Evolutionary conservation across 1,284 basidiomycete species (phyloP).

Genomic region (Mrakiaceae sp.): DNA sequence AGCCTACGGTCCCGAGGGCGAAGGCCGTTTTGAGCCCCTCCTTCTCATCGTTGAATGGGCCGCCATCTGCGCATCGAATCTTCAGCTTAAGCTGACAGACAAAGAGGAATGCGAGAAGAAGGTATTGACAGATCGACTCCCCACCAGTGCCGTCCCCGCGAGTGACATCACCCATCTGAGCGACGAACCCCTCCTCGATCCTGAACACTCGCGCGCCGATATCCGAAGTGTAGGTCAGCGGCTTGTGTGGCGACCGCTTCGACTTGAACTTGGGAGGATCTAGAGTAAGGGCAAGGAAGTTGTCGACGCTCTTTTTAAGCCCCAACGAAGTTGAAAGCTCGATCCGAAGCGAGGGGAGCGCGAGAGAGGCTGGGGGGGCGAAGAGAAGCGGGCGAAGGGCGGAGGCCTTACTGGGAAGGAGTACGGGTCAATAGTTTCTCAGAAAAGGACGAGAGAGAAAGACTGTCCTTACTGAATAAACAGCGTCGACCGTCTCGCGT

Average conservation of each 20-base stretch:
- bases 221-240: slow-evolving; percentile 15
- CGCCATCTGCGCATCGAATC: slow-evolving; percentile 18
- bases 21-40: slow-evolving; percentile 22
- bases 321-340: slow-evolving; percentile 15
- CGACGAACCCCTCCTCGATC: slow-evolving; percentile 21
- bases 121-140: slow-evolving; percentile 20
- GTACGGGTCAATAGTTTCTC: not conserved
- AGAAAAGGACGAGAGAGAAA: not conserved
- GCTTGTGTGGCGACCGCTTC: slow-evolving; percentile 17
- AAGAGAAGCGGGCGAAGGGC: not conserved
- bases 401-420: not conserved
- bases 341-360: slow-evolving; percentile 19
- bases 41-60: slow-evolving; percentile 23
- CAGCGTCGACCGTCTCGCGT: slow-evolving; percentile 16
- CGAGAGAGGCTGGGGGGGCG: slow-evolving; percentile 19
- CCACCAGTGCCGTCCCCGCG: slow-evolving; percentile 22
- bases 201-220: slow-evolving; percentile 18
- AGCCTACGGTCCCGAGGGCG: slow-evolving; percentile 19
- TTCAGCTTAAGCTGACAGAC: not conserved
- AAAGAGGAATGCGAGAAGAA: not conserved
- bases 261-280: slow-evolving; percentile 17
- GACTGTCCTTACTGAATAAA: slow-evolving; percentile 16
- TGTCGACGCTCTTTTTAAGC: slow-evolving; percentile 20
- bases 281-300: slow-evolving; percentile 20
- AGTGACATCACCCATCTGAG: slow-evolving; percentile 22